These are phyloP conservation scores for Colletotrichum chlorophyti DNA, from an alignment of 2,329 filamentous ascomycete genomes.

Conservation along the genomic window DNA sequence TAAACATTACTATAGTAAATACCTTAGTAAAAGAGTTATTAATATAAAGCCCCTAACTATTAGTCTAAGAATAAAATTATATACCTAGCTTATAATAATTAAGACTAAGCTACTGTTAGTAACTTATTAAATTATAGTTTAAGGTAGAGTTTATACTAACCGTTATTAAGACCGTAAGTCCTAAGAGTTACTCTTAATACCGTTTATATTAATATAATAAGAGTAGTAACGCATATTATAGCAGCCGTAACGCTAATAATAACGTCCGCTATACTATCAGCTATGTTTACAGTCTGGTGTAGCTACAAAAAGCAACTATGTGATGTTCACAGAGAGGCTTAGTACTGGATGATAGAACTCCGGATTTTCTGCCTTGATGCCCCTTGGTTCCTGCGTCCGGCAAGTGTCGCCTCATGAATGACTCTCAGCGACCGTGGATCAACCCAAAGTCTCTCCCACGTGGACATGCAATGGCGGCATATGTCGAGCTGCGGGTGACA, in stretches of 20 bases:
- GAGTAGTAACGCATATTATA: conserved; percentile 20
- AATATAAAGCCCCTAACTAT: too few relatives aligned
- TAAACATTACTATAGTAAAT: conserved; percentile 9
- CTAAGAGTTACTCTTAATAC: background rate
- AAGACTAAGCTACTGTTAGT: background rate
- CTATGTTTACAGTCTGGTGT: background rate
- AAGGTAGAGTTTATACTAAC: background rate
- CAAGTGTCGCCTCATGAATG: background rate
- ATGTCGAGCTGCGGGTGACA: background rate
- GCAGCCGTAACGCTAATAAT: conserved; percentile 3
- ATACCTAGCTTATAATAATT: conserved; percentile 5
- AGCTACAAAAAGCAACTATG: background rate
- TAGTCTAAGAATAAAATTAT: background rate
- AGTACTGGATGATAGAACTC: too few relatives aligned
- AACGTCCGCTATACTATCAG: background rate
- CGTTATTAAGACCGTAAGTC: conserved; percentile 7
- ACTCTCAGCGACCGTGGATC: background rate
- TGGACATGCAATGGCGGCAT: background rate
- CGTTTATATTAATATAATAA: conserved; percentile 5
- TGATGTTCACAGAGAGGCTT: background rate
- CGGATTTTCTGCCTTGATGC: too few relatives aligned
- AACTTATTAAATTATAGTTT: too few relatives aligned
- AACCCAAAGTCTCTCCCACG: background rate
- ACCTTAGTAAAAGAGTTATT: too few relatives aligned
- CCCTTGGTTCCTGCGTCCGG: background rate